phyloP scores from a whole-genome alignment of 176 grass and related monocot species.

The Paspalum vaginatum region DNA sequence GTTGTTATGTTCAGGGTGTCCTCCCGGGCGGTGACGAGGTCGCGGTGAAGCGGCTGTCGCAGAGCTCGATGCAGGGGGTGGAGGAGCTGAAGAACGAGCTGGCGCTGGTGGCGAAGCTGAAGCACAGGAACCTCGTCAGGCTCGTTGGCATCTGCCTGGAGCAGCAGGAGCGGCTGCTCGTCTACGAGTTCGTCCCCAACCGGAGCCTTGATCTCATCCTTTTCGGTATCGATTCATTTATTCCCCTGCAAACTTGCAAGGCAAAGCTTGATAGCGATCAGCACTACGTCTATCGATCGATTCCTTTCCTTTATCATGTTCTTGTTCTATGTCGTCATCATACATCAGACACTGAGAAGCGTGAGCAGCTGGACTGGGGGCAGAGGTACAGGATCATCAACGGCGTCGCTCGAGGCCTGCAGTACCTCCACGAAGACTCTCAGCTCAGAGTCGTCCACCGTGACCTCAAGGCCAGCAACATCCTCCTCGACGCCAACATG shows the following conservation, averaged over 20 bases:
- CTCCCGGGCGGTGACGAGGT: constrained; percentile 35
- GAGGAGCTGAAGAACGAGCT: constrained; percentile 44
- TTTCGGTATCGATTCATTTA: background rate
- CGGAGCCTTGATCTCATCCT: constrained; percentile 18
- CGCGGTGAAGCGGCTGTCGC: constrained; percentile 34
- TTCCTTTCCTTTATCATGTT: background rate
- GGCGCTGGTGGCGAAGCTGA: constrained; percentile 33
- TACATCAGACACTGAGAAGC: constrained; percentile 28
- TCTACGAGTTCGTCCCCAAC: constrained; percentile 37
- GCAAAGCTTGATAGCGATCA: no score
- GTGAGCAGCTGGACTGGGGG: constrained; percentile 31
- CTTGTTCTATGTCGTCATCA: no score
- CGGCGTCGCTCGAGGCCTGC: constrained; percentile 53
- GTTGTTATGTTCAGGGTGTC: constrained; percentile 2
- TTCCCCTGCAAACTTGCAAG: background rate
- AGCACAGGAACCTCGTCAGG: constrained; percentile 42
- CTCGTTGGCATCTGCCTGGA: constrained; percentile 31
- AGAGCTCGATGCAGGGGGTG: constrained; percentile 35
- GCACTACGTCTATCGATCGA: no score
- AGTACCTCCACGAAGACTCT: constrained; percentile 61
- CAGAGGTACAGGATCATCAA: constrained; percentile 34
- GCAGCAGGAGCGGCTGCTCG: constrained; percentile 30
- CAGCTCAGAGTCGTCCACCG: constrained; percentile 46
- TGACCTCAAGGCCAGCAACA: constrained; percentile 5
- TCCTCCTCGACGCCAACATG: constrained; percentile 25